Conservation (phyloP, 768 basidiomycete species). For the Crepidotus variabilis region DNA sequence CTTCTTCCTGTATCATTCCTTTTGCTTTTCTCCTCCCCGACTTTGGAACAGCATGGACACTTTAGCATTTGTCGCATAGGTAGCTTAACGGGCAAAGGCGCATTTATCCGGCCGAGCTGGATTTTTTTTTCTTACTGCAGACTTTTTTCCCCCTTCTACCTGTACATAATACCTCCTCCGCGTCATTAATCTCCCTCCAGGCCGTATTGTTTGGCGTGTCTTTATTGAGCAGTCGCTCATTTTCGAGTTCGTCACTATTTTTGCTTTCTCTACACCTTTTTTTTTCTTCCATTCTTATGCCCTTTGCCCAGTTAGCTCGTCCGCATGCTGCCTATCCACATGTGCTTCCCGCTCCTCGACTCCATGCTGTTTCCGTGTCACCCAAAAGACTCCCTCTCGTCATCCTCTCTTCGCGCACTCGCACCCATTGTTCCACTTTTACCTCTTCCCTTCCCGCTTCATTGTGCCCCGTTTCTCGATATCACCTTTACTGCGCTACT, state of each 20-base stretch:
- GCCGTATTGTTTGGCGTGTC: slow-evolving; percentile 10
- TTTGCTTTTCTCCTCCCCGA: neutral
- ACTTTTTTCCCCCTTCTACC: neutral
- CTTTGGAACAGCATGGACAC: neutral
- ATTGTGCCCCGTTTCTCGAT: slow-evolving; percentile 4
- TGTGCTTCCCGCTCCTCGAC: slow-evolving; percentile 19
- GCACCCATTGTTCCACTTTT: slow-evolving; percentile 11
- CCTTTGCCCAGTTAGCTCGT: slow-evolving; percentile 23
- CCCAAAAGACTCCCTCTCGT: neutral
- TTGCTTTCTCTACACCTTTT: slow-evolving; percentile 2
- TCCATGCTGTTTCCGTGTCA: slow-evolving; percentile 9
- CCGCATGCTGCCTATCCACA: slow-evolving; percentile 21
- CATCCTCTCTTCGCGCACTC: slow-evolving; percentile 6
- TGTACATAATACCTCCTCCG: neutral
- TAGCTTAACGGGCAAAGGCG: neutral
- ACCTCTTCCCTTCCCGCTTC: slow-evolving; percentile 8
- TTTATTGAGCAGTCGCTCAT: slow-evolving; percentile 9
- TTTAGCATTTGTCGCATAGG: neutral
- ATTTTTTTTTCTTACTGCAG: neutral
- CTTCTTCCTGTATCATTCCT: slow-evolving; percentile 3
- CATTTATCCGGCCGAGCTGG: slow-evolving; percentile 2
- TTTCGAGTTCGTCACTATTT: slow-evolving; percentile 8
- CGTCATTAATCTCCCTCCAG: slow-evolving; percentile 7
- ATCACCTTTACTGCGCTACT: slow-evolving; percentile 6
- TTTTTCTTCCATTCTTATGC: slow-evolving; percentile 8